A percentile compares a stretch with the other conserved stretches of the same genome.
Evolutionary conservation across 108 stramenopile genomes (phyloP).

Genomic region (Cylindrotheca fusiformis): DNA sequence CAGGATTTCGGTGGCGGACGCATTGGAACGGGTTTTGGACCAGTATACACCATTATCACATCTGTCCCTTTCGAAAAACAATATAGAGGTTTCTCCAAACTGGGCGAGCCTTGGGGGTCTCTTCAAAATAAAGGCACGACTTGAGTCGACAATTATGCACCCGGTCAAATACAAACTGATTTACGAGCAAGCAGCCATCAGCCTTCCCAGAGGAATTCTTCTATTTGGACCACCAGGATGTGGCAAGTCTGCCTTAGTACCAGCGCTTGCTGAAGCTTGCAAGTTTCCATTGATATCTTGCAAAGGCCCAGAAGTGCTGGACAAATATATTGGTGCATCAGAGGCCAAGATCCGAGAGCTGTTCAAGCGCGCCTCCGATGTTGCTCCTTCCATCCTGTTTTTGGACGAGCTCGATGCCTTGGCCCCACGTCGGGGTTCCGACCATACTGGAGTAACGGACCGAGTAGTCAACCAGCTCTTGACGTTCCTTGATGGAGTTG

Average conservation of each 20-base stretch:
- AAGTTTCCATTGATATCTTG: slow-evolving; percentile 87
- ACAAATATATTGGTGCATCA: slow-evolving; percentile 96
- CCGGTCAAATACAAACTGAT: slow-evolving; percentile 69
- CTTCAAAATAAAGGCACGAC: slow-evolving; percentile 58
- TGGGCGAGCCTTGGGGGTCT: slow-evolving; percentile 80
- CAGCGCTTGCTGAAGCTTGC: slow-evolving; percentile 83
- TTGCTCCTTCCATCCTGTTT: slow-evolving; percentile 91
- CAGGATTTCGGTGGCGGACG: slow-evolving; percentile 1
- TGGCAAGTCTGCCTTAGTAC: slow-evolving; percentile 84
- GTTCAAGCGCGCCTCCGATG: slow-evolving; percentile 84
- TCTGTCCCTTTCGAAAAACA: slow-evolving; percentile 5
- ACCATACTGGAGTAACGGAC: slow-evolving; percentile 97
- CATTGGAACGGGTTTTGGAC: slow-evolving; percentile 9
- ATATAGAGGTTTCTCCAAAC: slow-evolving; percentile 2
- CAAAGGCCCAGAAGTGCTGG: slow-evolving; percentile 94
- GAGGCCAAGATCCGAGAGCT: slow-evolving; percentile 94
- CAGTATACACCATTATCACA: slow-evolving; percentile 29
- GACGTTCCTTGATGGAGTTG: slow-evolving; percentile 96
- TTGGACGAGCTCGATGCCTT: slow-evolving; percentile 96
- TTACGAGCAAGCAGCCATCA: slow-evolving; percentile 61
- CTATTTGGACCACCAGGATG: slow-evolving; percentile 77
- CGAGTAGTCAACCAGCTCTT: slow-evolving; percentile 98
- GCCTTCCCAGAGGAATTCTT: slow-evolving; percentile 72
- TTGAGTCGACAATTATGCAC: slow-evolving; percentile 53
- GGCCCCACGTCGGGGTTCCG: slow-evolving; percentile 92